A percentile compares a stretch with the other conserved stretches of the same genome.
Evolutionary conservation across 306 rosid species (phyloP).

Genomic region (Heteromeles arbutifolia): DNA sequence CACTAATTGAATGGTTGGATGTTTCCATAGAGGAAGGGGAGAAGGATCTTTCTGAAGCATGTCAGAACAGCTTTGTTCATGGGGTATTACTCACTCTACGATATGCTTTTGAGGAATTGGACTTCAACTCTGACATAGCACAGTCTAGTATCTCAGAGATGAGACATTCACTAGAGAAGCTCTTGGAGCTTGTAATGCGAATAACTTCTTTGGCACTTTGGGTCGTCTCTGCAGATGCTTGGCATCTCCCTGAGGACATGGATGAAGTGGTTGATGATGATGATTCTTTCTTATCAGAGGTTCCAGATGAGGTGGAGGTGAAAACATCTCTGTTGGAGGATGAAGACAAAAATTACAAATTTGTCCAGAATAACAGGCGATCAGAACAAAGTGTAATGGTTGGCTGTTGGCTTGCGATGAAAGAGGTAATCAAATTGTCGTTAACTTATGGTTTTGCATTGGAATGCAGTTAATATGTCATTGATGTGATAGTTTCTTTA

Average conservation of each 20-base stretch:
- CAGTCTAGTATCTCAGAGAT: conserved; percentile 49
- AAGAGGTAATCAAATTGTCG: conserved; percentile 60
- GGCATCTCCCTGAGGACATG: conserved; percentile 86
- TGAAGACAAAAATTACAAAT: conserved; percentile 39
- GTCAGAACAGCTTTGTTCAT: conserved; percentile 90
- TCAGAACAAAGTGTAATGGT: conserved; percentile 94
- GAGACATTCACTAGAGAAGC: conserved; percentile 58
- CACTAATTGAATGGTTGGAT: conserved; percentile 85
- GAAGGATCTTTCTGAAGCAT: conserved; percentile 77
- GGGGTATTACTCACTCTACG: conserved; percentile 85
- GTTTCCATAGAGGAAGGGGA: conserved; percentile 65
- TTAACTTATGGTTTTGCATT: not conserved
- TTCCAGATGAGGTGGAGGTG: conserved; percentile 40
- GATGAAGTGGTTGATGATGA: conserved; percentile 68
- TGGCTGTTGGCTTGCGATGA: conserved; percentile 99
- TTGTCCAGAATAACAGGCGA: conserved; percentile 38
- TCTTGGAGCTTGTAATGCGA: conserved; percentile 69
- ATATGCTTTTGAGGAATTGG: conserved; percentile 89
- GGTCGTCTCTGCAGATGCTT: conserved; percentile 98
- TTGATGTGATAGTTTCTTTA: not conserved
- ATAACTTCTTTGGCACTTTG: conserved; percentile 88
- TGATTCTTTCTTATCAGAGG: conserved; percentile 54
- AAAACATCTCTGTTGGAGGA: conserved; percentile 33
- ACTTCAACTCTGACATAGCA: conserved; percentile 58
- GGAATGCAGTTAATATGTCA: conserved; percentile 2